phyloP scores from a whole-genome alignment of 495 filamentous ascomycete genomes.

The Xylaria scruposa region DNA sequence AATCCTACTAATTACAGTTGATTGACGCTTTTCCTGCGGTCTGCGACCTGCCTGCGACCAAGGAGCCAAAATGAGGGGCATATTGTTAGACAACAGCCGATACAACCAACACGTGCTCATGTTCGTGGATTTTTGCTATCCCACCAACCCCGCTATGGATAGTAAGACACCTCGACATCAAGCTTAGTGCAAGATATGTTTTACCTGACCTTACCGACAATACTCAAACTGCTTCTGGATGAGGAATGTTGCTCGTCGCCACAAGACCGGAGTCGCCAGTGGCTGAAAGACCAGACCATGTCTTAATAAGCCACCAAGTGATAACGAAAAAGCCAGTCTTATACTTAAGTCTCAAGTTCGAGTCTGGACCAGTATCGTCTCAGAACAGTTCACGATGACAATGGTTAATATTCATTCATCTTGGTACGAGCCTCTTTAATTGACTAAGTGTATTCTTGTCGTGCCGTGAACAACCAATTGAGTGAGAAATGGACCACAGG shows the following conservation, averaged over 20 bases:
- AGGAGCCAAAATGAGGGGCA: constrained; percentile 8
- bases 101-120: constrained; percentile 3
- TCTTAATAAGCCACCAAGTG: constrained; percentile 12
- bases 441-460: too few relatives aligned
- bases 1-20: neutral
- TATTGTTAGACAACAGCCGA: neutral
- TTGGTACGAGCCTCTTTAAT: neutral
- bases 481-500: neutral
- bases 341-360: neutral
- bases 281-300: constrained; percentile 13
- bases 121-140: neutral
- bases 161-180: neutral
- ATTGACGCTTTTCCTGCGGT: neutral
- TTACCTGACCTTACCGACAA: neutral
- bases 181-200: neutral
- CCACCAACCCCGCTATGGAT: constrained; percentile 6
- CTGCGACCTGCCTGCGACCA: constrained; percentile 19
- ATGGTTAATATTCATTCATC: neutral
- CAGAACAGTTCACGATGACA: neutral
- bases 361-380: neutral
- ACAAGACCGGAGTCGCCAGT: neutral
- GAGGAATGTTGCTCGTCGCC: neutral
- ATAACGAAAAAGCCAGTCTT: neutral
- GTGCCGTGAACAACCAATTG: neutral
- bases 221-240: neutral